Evolutionary conservation across 139 green algal species (phyloP).

Genomic region (Pseudopediastrum boryanum): DNA sequence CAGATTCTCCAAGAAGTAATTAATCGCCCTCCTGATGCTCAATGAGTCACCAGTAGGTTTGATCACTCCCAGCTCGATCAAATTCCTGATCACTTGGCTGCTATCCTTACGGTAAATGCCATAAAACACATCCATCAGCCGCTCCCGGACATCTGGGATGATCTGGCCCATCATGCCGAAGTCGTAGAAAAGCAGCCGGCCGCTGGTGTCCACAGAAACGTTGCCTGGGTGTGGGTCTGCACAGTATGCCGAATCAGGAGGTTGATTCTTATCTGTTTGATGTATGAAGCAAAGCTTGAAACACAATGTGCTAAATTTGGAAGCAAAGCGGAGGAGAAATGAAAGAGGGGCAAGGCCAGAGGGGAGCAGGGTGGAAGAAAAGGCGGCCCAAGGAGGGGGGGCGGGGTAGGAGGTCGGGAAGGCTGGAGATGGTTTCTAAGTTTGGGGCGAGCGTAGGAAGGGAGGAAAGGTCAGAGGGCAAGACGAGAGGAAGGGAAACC

Average conservation of each 20-base stretch:
- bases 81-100: slow-evolving; percentile 51
- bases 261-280: background rate
- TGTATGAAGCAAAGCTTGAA: too few species aligned
- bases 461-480: too few species aligned
- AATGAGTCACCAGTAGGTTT: slow-evolving; percentile 62
- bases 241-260: background rate
- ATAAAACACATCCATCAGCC: slow-evolving; percentile 96
- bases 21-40: slow-evolving; percentile 66
- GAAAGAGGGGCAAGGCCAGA: too few species aligned
- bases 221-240: slow-evolving; percentile 83
- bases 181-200: slow-evolving; percentile 59
- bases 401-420: too few species aligned
- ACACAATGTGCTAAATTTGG: too few species aligned
- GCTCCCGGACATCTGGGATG: slow-evolving; percentile 64
- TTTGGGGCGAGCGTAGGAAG: too few species aligned
- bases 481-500: too few species aligned
- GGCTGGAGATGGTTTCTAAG: too few species aligned
- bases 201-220: slow-evolving; percentile 86
- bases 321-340: too few species aligned
- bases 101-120: slow-evolving; percentile 80
- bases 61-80: slow-evolving; percentile 79
- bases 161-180: slow-evolving; percentile 61
- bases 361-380: too few species aligned
- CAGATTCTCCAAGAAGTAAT: slow-evolving; percentile 81
- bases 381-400: too few species aligned